Base-by-base conservation (phyloP, 1,139 yeast genomes). In the Candida tetrigidarum region DNA sequence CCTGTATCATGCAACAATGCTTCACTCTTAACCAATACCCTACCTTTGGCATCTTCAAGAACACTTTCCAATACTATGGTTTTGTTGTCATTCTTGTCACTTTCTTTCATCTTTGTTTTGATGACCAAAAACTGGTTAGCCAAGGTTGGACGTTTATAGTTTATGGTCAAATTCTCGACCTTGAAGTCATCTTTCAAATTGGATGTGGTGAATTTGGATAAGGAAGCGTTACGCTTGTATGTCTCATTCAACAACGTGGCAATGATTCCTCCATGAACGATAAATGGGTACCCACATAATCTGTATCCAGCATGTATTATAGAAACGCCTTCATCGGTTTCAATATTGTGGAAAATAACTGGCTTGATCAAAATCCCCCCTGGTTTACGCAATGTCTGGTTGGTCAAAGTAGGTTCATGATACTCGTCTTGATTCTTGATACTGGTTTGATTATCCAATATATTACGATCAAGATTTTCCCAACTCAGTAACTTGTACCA, bases 261-360 rank as follows among this genome's bases (percentile, higher is more conserved):
- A 30, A 92, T 64, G 35, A 92, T 81, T 0, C 98, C 98, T 3
- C 98, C 98, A 59, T 92, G 98, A 1, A 90, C 78, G 30, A 92
- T 69, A 54, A 88, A 83, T 1, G 97, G 97, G 59, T 86, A 91
- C 2, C 98, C 98, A 39, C 95, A 84, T 29, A 91, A 66, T 50
- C 78, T 78, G 58, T 85, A 81, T 0, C 98, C 98, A 41, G 86
- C 76, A 61, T 90, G 96, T 22, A 89, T 74, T 3, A 86, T 74
- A 0, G 90, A 78, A 0, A 87, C 76, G 0, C 86, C 76, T 49
- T 88, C 85, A 47, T 80, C 74, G 2, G 82, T 78, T 28, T 67
- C 68, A 7, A 67, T 55, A 52, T 87, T 82, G 51, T 82, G 80
- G 58, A 86, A 91, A 14, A 86, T 76, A 18, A 83, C 71, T 2